Evolutionary conservation across 1,284 basidiomycete genomes (phyloP), one percentile per base, ranked within the genome.

Genomic region (Cryptococcus deneoformans): DNA sequence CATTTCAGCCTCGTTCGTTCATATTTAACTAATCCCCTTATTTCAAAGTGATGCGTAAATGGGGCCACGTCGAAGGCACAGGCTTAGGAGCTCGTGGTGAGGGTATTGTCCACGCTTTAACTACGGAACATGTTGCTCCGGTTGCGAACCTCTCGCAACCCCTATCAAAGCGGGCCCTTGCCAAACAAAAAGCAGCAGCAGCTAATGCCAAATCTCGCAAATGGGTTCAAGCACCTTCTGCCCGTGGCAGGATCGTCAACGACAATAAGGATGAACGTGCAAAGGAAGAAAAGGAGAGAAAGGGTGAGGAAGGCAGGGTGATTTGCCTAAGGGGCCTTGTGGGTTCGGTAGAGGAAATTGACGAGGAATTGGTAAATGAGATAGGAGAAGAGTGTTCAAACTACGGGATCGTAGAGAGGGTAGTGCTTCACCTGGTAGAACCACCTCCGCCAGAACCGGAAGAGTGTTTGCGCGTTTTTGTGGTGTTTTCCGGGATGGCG

Each of bases 41-140:
- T 49, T 39, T 14, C 39, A 6, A 56, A 76, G 76, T 77, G 71
- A 73, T 78, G 71, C 69, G 70, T 34, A 94, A 92, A 78, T 95
- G 89, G 89, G 93, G 93, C 0, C 92, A 96, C 76, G 89, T 89
- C 70, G 88, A 92, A 70, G 93, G 93, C 1, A 87, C 92, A 77
- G 93, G 91, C 10, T 82, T 96, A 2, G 93, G 92, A 49, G 86
- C 83, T 0, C 86, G 88, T 60, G 89, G 87, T 2, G 83, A 84
- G 10, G 93, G 93, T 5, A 94, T 96, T 54, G 84, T 92, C 46
- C 88, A 93, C 58, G 90, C 93, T 2, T 83, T 97, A 38, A 83
- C 85, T 0, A 87, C 93, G 34, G 89, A 93, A 56, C 75, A 78
- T 54, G 64, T 73, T 66, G 71, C 77, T 2, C 52, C 64, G 36